Base-by-base conservation (phyloP, 192 early-diverging fungal species). In the Linnemannia exigua region DNA sequence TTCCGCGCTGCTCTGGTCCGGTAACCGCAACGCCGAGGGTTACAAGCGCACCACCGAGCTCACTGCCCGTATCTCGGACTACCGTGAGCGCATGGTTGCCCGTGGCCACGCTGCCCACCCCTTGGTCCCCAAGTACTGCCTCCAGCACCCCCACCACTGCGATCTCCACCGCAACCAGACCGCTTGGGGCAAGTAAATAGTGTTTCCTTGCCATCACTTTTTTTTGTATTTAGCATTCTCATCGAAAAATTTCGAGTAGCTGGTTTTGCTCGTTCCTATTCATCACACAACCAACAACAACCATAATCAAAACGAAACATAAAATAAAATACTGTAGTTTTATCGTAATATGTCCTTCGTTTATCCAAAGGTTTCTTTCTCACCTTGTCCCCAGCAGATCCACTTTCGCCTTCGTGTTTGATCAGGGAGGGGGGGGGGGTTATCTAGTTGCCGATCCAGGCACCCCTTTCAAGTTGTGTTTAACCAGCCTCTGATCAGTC, bases 1-100 rank as follows among this genome's bases (percentile, higher is more conserved):
- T 12, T 87, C 91, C 48, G 91, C 94, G 88, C 80, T 93, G 15
- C 84, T 92, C 66, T 96, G 95, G 95, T 93, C 94, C 35, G 93
- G 94, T 48, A 92, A 90, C 77, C 87, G 89, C 28, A 88, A 95
- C 72, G 80, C 79, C 14, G 47, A 82, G 1, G 83, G 87, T 22
- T 77, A 79, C n/a, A 87, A 88, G 38, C 88, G 90, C n/a, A 80
- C 44, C 3, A 77, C 77, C 17, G 81, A 86, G 54, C 70, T 89
- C 33, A 58, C 72, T 37, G 77, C 83, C 38, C 93, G 95, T 38
- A 90, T 95, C 82, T 89, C 92, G 80, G 91, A 94, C 77, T 94
- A 92, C 90, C 90, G 92, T 25, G 93, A 91, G 88, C 93, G 94
- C 54, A 77, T 95, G 81, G 87, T 93, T 15, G 87, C 88, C 20